These are phyloP conservation scores for Ramaria rubella DNA, from an alignment of 768 basidiomycete species.

Conservation along the genomic window DNA sequence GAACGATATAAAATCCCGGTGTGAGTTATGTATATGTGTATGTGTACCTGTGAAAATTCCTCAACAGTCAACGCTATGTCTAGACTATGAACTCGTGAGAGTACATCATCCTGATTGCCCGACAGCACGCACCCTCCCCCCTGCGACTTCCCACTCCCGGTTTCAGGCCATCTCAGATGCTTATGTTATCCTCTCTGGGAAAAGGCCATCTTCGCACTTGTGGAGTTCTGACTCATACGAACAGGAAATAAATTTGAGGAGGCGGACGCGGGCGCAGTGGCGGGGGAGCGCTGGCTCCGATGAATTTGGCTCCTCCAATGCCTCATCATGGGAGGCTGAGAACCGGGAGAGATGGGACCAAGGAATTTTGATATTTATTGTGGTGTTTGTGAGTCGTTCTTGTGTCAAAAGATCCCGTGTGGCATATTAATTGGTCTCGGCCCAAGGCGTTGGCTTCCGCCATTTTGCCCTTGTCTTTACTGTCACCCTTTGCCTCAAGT, in stretches of 20 bases:
- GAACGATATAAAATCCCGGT: constrained; percentile 58
- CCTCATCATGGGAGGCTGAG: constrained; percentile 22
- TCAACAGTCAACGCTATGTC: background rate
- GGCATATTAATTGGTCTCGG: background rate
- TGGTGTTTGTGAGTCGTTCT: background rate
- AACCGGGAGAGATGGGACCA: constrained; percentile 31
- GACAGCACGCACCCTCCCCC: constrained; percentile 33
- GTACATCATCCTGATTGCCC: constrained; percentile 65
- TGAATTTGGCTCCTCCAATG: constrained; percentile 14
- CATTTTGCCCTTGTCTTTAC: constrained; percentile 36
- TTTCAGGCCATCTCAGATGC: constrained; percentile 62
- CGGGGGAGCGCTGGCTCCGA: constrained; percentile 19
- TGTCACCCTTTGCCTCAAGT: constrained; percentile 27
- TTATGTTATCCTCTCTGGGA: constrained; percentile 51
- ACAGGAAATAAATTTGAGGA: constrained; percentile 44
- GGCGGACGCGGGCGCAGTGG: constrained; percentile 32
- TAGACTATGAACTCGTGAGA: constrained; percentile 72
- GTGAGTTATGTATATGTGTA: constrained; percentile 36
- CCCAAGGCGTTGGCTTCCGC: constrained; percentile 30
- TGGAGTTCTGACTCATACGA: constrained; percentile 22
- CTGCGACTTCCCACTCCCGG: constrained; percentile 44
- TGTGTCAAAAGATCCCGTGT: constrained; percentile 27
- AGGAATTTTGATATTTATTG: constrained; percentile 31
- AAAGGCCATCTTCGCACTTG: constrained; percentile 6
- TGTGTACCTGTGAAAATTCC: background rate